phyloP scores from a whole-genome alignment of 176 grass and related monocot species.

The Saccharum spontaneum region DNA sequence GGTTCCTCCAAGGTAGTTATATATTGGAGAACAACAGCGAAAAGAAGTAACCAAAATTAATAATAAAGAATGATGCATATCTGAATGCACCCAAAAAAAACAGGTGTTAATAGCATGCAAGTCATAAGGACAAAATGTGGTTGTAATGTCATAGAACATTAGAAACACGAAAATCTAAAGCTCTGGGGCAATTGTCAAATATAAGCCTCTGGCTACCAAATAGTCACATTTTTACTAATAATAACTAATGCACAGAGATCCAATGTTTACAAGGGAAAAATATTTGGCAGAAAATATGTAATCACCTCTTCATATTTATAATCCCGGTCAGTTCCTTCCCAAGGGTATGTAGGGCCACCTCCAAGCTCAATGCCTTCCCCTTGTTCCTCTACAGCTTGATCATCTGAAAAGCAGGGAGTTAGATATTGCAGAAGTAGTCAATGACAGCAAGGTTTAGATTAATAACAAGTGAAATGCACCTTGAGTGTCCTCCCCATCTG shows the following conservation, averaged over 20 bases:
- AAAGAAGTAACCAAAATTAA: background rate
- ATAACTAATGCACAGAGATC: background rate
- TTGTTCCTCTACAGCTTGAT: slow-evolving; percentile 58
- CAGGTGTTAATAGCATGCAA: background rate
- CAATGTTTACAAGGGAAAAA: background rate
- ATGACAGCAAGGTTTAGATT: background rate
- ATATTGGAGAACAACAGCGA: background rate
- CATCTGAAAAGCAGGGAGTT: slow-evolving; percentile 24
- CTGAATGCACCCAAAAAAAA: background rate
- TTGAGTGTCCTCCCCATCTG: slow-evolving; percentile 41
- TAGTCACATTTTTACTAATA: background rate
- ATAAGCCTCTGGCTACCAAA: background rate
- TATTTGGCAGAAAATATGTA: background rate
- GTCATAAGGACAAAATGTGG: background rate
- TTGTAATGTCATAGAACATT: background rate
- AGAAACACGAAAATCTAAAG: background rate
- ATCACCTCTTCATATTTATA: slow-evolving; percentile 78
- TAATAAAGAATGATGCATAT: background rate
- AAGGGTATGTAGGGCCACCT: slow-evolving; percentile 40
- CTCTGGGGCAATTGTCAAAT: background rate
- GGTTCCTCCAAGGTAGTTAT: background rate
- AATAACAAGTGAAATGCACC: slow-evolving; percentile 28
- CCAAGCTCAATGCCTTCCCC: slow-evolving; percentile 62
- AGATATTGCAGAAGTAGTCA: background rate
- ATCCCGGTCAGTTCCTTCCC: slow-evolving; percentile 67